These are phyloP conservation scores for Chlorella vulgaris DNA, from an alignment of 139 green algal genomes.

Conservation along the genomic window DNA sequence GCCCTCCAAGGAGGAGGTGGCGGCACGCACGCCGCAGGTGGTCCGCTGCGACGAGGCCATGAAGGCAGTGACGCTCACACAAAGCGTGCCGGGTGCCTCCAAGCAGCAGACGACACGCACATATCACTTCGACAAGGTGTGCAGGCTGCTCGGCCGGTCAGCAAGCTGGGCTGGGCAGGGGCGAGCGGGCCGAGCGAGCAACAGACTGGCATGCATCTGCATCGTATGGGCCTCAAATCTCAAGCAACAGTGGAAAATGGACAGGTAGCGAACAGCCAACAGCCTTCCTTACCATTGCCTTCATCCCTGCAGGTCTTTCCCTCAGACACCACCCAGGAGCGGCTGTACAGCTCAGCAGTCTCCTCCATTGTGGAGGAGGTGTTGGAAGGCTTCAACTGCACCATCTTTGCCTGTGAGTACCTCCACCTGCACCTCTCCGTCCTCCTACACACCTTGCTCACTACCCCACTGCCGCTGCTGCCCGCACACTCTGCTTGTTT, in stretches of 20 bases:
- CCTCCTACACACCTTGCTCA: not conserved
- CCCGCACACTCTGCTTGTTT: no score
- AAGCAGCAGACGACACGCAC: conserved; percentile 78
- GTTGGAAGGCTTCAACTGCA: conserved; percentile 90
- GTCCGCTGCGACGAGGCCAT: conserved; percentile 82
- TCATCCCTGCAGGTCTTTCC: conserved; percentile 79
- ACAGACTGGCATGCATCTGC: no score
- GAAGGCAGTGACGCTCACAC: conserved; percentile 81
- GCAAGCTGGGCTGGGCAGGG: no score
- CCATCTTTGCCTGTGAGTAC: conserved; percentile 86
- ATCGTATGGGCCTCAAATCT: no score
- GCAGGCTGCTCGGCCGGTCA: no score
- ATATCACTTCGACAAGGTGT: conserved; percentile 96
- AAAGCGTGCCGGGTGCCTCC: conserved; percentile 66
- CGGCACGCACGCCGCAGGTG: conserved; percentile 67
- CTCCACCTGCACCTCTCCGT: not conserved
- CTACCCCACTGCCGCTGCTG: no score
- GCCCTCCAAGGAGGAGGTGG: conserved; percentile 76
- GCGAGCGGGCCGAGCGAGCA: no score
- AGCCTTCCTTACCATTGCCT: no score
- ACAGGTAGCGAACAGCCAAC: no score
- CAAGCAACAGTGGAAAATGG: no score
- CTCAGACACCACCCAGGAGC: conserved; percentile 78
- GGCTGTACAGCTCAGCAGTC: conserved; percentile 87
- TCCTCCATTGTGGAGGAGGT: conserved; percentile 96